A percentile compares a stretch with the other conserved stretches of the same genome.
Evolutionary conservation across 371 early-diverging fungal species (phyloP).

Genomic region (Circinella minor): DNA sequence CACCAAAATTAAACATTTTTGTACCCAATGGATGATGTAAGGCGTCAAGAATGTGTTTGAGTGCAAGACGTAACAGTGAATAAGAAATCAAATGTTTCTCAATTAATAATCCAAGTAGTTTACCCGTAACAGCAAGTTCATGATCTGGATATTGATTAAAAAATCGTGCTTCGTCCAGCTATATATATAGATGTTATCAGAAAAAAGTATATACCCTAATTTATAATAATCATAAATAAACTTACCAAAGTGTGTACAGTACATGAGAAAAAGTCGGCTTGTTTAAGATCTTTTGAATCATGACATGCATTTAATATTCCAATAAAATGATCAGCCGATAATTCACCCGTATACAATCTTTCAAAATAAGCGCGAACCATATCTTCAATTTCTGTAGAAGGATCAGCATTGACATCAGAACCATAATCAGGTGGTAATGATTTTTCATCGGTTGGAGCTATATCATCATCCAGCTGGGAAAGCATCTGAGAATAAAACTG

Average conservation of each 20-base stretch:
- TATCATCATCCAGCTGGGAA: neutral
- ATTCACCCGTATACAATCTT: constrained; percentile 74
- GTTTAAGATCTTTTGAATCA: constrained; percentile 66
- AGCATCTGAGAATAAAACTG: constrained; percentile 39
- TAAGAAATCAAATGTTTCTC: constrained; percentile 82
- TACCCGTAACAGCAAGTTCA: constrained; percentile 84
- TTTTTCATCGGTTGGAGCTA: neutral
- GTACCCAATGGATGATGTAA: constrained; percentile 78
- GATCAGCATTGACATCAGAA: neutral
- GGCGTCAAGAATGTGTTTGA: constrained; percentile 86
- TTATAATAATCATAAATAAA: neutral
- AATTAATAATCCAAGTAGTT: constrained; percentile 87
- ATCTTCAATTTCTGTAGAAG: constrained; percentile 65
- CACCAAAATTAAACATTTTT: constrained; percentile 90
- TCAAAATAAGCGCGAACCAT: constrained; percentile 80
- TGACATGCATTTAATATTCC: constrained; percentile 75
- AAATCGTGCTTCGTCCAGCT: constrained; percentile 93
- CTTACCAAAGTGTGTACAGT: constrained; percentile 78
- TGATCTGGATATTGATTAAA: constrained; percentile 93
- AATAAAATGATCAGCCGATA: constrained; percentile 74
- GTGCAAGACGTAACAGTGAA: constrained; percentile 76
- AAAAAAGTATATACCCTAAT: neutral
- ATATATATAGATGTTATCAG: neutral
- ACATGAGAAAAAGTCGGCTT: constrained; percentile 78
- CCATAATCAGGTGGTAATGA: neutral